Evolutionary conservation across 208 protist genomes (phyloP).

Genomic region (Acanthamoeba pearcei): DNA sequence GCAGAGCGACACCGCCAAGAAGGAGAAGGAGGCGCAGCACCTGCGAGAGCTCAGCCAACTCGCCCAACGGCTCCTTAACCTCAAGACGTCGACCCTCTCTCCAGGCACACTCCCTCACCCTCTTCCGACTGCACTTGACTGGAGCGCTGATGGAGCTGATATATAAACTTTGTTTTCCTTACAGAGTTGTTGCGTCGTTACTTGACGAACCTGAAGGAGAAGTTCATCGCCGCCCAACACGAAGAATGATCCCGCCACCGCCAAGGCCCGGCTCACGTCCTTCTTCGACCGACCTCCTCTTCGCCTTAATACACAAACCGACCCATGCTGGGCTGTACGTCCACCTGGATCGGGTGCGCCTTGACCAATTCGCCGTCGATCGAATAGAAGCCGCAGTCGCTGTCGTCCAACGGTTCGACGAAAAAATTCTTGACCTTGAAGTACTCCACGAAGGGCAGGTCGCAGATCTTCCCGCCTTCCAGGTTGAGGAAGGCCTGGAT

Average conservation of each 20-base stretch:
- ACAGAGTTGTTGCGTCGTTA: slow-evolving; percentile 45
- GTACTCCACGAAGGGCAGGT: slow-evolving; percentile 59
- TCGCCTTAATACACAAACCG: slow-evolving; percentile 18
- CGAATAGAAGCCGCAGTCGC: slow-evolving; percentile 43
- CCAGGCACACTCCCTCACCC: neutral
- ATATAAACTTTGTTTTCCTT: neutral
- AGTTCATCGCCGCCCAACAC: slow-evolving; percentile 6
- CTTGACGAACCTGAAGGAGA: slow-evolving; percentile 67
- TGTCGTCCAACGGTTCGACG: slow-evolving; percentile 26
- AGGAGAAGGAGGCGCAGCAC: neutral
- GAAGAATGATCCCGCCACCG: neutral
- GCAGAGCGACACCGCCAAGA: slow-evolving; percentile 9
- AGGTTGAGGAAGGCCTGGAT: slow-evolving; percentile 54
- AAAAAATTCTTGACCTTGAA: slow-evolving; percentile 59
- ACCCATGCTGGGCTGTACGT: slow-evolving; percentile 37
- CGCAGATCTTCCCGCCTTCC: slow-evolving; percentile 7
- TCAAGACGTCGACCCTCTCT: slow-evolving; percentile 69
- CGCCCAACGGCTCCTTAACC: slow-evolving; percentile 37
- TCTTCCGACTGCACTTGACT: neutral
- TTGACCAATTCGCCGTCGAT: slow-evolving; percentile 48
- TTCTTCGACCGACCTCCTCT: too few species aligned
- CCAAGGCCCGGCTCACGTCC: neutral
- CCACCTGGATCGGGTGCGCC: slow-evolving; percentile 14
- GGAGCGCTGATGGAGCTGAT: too few species aligned
- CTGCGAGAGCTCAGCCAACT: slow-evolving; percentile 8